phyloP scores from a whole-genome alignment of 805 yeast genomes.

The Blastobotrys mokoenaii region DNA sequence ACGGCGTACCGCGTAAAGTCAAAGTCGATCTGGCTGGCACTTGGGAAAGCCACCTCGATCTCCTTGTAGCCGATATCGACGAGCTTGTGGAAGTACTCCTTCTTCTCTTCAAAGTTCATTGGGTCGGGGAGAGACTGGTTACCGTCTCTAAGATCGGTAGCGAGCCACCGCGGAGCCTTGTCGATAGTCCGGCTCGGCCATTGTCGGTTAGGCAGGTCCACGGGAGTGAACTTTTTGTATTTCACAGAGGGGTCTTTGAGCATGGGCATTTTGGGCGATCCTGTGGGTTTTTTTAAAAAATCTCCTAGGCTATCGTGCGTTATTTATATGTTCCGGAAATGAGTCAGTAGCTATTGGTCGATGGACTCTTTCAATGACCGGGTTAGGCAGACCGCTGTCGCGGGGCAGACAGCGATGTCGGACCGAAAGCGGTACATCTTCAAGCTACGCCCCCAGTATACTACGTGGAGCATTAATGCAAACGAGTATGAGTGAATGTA shows the following conservation, averaged over 20 bases:
- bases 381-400: not conserved
- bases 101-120: constrained; percentile 73
- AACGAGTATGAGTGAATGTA: too few species aligned
- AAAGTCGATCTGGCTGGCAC: constrained; percentile 72
- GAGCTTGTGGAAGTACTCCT: constrained; percentile 57
- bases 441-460: too few species aligned
- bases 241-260: constrained; percentile 52
- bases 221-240: constrained; percentile 47
- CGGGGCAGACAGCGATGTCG: too few species aligned
- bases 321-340: too few species aligned
- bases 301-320: not conserved
- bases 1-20: constrained; percentile 73
- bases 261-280: constrained; percentile 22
- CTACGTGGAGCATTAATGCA: too few species aligned
- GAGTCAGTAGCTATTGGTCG: not conserved
- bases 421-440: too few species aligned
- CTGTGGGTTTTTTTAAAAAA: not conserved
- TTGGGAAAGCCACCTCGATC: constrained; percentile 76
- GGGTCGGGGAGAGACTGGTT: constrained; percentile 83
- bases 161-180: constrained; percentile 72
- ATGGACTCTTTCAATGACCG: not conserved
- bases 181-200: constrained; percentile 60
- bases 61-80: constrained; percentile 73
- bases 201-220: constrained; percentile 50
- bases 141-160: constrained; percentile 79